These are phyloP conservation scores for Pinus albicaulis DNA, from an alignment of 75 land plant species.

Conservation along the genomic window DNA sequence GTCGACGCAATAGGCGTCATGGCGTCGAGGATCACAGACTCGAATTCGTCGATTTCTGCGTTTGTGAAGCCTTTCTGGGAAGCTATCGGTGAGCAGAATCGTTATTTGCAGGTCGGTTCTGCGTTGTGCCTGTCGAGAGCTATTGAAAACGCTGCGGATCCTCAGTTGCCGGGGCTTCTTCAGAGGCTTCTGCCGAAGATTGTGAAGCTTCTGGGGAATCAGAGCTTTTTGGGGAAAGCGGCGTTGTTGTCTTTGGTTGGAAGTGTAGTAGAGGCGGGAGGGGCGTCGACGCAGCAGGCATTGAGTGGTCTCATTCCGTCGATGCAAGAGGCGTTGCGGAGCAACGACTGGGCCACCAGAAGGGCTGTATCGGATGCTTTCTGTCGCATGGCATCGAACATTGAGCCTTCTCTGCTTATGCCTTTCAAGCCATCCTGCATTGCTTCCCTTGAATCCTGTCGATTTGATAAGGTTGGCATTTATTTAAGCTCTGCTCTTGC, in stretches of 20 bases:
- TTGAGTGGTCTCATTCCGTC: conserved; percentile 41
- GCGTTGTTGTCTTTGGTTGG: conserved; percentile 61
- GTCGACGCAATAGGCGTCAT: conserved; percentile 62
- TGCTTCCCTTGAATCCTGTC: conserved; percentile 51
- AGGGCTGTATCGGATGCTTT: conserved; percentile 78
- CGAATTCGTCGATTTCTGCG: conserved; percentile 32
- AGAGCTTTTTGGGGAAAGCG: conserved; percentile 74
- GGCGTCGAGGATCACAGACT: conserved; percentile 23
- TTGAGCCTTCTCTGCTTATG: conserved; percentile 27
- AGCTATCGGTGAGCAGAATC: conserved; percentile 67
- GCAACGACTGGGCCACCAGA: conserved; percentile 79
- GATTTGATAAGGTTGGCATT: conserved; percentile 83
- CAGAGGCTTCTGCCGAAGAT: conserved; percentile 46
- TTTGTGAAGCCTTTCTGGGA: conserved; percentile 71
- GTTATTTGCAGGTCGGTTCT: conserved; percentile 54
- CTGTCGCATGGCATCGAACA: conserved; percentile 23
- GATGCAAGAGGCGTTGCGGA: conserved; percentile 43
- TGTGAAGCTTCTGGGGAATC: conserved; percentile 54
- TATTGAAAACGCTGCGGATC: conserved; percentile 53
- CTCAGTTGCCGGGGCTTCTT: conserved; percentile 32
- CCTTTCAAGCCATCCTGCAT: conserved; percentile 43
- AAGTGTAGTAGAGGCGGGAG: conserved; percentile 44
- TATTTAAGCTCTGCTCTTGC: neutral
- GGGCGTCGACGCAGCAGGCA: conserved; percentile 16
- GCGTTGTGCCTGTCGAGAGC: conserved; percentile 78